Evolutionary conservation across 495 filamentous ascomycete genomes (phyloP).

Genomic region (Parachaetomium inaequale): DNA sequence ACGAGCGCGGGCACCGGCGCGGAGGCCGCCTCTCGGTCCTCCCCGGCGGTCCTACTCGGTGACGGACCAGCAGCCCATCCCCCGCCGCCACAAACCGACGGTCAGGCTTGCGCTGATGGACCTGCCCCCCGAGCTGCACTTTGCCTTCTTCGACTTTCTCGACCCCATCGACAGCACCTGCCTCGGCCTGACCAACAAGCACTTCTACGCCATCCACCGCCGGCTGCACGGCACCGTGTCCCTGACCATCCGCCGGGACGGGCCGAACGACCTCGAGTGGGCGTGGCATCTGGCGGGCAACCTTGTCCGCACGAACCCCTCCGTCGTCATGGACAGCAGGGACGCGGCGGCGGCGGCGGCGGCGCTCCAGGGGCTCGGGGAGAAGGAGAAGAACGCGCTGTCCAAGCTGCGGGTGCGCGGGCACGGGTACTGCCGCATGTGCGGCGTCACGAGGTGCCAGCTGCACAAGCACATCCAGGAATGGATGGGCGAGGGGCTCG

Average conservation of each 20-base stretch:
- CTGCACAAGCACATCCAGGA: constrained; percentile 51
- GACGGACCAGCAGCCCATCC: constrained; percentile 46
- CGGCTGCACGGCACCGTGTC: constrained; percentile 48
- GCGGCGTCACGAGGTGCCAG: constrained; percentile 51
- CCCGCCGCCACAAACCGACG: constrained; percentile 39
- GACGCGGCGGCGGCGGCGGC: background rate
- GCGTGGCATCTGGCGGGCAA: constrained; percentile 50
- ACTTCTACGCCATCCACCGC: constrained; percentile 51
- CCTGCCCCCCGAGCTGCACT: constrained; percentile 58
- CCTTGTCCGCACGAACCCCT: constrained; percentile 19
- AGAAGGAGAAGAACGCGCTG: constrained; percentile 36
- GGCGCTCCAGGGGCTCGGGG: background rate
- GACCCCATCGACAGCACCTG: constrained; percentile 54
- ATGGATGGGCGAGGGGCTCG: constrained; percentile 47
- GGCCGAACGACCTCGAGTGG: constrained; percentile 55
- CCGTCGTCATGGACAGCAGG: background rate
- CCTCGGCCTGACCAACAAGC: constrained; percentile 50
- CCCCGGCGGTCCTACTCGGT: constrained; percentile 47
- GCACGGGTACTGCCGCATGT: constrained; percentile 50
- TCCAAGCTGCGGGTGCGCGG: constrained; percentile 41
- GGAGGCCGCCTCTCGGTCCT: constrained; percentile 30
- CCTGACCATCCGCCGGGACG: constrained; percentile 45
- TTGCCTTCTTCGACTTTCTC: constrained; percentile 52
- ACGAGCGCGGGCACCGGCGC: constrained; percentile 5
- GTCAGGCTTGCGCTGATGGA: constrained; percentile 36